phyloP scores from a whole-genome alignment of 192 early-diverging fungal species.

The Lobosporangium transversale region DNA sequence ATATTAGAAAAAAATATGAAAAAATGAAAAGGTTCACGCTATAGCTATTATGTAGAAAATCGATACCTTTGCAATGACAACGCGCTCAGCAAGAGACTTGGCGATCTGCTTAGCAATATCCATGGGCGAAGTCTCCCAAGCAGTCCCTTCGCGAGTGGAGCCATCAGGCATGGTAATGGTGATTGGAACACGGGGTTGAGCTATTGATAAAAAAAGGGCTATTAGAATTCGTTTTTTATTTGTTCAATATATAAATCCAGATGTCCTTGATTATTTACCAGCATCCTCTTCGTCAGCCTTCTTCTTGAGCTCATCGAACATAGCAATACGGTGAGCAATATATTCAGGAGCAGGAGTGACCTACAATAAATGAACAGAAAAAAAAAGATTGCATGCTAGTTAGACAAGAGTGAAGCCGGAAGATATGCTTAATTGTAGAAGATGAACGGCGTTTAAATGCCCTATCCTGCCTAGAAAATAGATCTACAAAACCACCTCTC shows the following conservation, averaged over 20 bases:
- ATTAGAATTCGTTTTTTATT: too few relatives aligned
- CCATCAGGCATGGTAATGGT: conserved; percentile 92
- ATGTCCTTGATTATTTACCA: conserved; percentile 52
- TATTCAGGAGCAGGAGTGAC: conserved; percentile 77
- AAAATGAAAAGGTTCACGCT: background rate
- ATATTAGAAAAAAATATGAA: too few relatives aligned
- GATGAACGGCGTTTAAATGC: too few relatives aligned
- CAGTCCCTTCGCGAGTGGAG: conserved; percentile 75
- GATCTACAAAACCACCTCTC: too few relatives aligned
- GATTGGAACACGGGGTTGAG: conserved; percentile 79
- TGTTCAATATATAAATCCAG: too few relatives aligned
- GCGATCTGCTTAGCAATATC: conserved; percentile 87
- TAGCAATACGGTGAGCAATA: conserved; percentile 78
- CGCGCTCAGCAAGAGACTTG: conserved; percentile 90
- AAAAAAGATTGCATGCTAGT: background rate
- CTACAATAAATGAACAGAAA: conserved; percentile 35
- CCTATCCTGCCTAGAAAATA: too few relatives aligned
- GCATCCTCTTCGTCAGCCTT: conserved; percentile 71
- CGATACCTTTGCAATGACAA: conserved; percentile 92
- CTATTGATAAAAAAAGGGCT: too few relatives aligned
- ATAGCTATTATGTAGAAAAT: background rate
- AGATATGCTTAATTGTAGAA: too few relatives aligned
- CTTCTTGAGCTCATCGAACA: conserved; percentile 81
- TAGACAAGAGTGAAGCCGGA: background rate
- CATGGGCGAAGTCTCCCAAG: conserved; percentile 97